Evolutionary conservation across 306 rosid species (phyloP).

Genomic region (Fragaria nilgerrensis): DNA sequence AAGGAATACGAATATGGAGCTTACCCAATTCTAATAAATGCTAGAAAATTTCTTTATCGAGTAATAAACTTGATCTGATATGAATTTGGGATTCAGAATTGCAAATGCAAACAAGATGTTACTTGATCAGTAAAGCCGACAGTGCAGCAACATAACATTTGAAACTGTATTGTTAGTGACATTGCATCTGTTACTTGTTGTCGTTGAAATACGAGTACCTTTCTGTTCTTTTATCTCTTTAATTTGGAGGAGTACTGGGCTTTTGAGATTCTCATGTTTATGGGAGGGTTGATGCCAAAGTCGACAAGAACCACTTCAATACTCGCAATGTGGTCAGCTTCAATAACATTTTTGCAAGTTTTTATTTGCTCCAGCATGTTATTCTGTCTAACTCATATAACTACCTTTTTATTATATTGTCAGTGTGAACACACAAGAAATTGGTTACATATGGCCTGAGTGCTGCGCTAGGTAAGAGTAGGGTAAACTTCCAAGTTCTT

Average conservation of each 20-base stretch:
- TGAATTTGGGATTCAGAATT: no score
- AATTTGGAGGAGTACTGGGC: constrained; percentile 89
- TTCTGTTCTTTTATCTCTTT: constrained; percentile 14
- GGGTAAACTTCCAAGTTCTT: no score
- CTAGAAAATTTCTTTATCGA: no score
- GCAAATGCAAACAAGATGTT: background rate
- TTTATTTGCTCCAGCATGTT: background rate
- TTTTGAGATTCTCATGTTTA: constrained; percentile 72
- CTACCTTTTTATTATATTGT: constrained; percentile 12
- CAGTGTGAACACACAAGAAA: constrained; percentile 67
- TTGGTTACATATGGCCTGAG: constrained; percentile 76
- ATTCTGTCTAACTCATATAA: background rate
- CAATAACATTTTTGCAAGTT: constrained; percentile 5
- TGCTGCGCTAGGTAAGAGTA: constrained; percentile 92
- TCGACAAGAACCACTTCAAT: constrained; percentile 63
- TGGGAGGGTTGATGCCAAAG: constrained; percentile 74
- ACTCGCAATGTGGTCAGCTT: constrained; percentile 75
- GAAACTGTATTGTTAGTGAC: background rate
- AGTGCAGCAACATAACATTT: background rate
- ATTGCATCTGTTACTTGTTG: background rate
- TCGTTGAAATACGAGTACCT: no score
- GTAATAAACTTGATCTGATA: background rate
- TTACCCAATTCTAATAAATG: no score
- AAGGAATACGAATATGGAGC: no score
- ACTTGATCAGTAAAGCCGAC: background rate